Evolutionary conservation across 768 basidiomycete species (phyloP).

Genomic region (Mrakia gelida): DNA sequence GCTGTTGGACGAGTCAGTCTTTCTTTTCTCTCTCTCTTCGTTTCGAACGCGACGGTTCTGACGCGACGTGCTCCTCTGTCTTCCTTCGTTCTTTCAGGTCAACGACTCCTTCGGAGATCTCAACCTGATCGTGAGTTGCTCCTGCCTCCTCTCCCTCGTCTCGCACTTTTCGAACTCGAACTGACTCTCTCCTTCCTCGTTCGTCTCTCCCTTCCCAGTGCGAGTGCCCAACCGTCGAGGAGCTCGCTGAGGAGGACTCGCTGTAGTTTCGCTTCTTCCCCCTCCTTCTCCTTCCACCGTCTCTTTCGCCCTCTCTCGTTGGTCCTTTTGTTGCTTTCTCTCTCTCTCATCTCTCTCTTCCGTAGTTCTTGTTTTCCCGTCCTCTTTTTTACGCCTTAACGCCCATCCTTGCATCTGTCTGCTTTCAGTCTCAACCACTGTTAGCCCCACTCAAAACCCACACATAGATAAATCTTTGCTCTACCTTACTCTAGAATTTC

Average conservation of each 20-base stretch:
- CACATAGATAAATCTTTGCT: background rate
- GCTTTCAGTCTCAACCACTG: constrained; percentile 4
- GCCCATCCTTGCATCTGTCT: background rate
- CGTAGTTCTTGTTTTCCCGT: constrained; percentile 9
- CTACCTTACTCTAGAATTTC: background rate
- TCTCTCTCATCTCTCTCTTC: background rate
- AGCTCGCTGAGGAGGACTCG: constrained; percentile 27
- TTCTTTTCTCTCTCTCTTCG: constrained; percentile 54
- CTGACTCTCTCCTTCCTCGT: constrained; percentile 32
- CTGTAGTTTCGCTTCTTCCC: background rate
- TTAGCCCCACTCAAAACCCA: constrained; percentile 32
- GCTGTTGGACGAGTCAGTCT: constrained; percentile 88
- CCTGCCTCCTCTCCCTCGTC: constrained; percentile 55
- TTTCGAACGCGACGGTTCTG: no score
- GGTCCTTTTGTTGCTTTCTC: background rate
- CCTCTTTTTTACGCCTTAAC: background rate
- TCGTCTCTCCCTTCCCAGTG: constrained; percentile 36
- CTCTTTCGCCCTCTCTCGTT: background rate
- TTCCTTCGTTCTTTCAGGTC: constrained; percentile 29
- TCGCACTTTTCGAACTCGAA: background rate
- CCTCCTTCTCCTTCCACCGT: background rate
- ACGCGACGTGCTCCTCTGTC: background rate
- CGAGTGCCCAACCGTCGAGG: constrained; percentile 47
- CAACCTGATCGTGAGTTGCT: constrained; percentile 55
- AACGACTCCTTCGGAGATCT: constrained; percentile 74